Evolutionary conservation across 306 rosid genomes (phyloP), one percentile per base, ranked within the genome.

Genomic region (Senna tora): DNA sequence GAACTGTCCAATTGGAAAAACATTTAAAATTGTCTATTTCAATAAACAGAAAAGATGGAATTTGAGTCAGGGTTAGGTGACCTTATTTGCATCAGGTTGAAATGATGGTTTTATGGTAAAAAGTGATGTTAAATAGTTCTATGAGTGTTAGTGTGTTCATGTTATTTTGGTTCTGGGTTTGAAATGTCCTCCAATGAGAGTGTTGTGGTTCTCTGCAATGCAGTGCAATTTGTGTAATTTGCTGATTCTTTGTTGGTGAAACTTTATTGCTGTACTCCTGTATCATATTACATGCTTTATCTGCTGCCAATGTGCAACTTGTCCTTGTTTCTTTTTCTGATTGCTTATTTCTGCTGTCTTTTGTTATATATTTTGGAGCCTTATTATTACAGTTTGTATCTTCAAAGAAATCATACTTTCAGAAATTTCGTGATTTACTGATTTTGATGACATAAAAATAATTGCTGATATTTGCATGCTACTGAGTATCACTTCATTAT

Each of bases 321-420:
- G 60, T 10, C 36, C 34, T 54, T 3, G 60, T 54, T 22, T 54
- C n/a, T 54, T 5, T 11, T 52, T 52, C 52, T 21, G 30, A 4
- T 30, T 67, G 15, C 53, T n/a, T 47, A 15, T 52, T 69, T 69
- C 51, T 52, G 38, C 63, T 36, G 43, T 69, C 19, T 52, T 67
- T 51, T 68, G 21, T 36, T 30, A 6, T 53, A 22, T 56, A 56
- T 16, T 64, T 54, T 15, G 19, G n/a, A n/a, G n/a, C 20, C n/a
- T 47, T 0, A 16, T n/a, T 50, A 2, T 15, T 6, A 43, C 19
- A 49, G 59, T 20, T 45, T 32, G 58, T 57, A 33, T 49, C 52
- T 32, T 57, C 36, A 30, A 32, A 46, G 66, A 50, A 61, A 33
- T 16, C 34, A 14, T 10, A 53, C 50, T 16, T 53, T 43, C 5